phyloP scores from a whole-genome alignment of 1,139 yeast genomes.

The Suhomyces maxii region DNA sequence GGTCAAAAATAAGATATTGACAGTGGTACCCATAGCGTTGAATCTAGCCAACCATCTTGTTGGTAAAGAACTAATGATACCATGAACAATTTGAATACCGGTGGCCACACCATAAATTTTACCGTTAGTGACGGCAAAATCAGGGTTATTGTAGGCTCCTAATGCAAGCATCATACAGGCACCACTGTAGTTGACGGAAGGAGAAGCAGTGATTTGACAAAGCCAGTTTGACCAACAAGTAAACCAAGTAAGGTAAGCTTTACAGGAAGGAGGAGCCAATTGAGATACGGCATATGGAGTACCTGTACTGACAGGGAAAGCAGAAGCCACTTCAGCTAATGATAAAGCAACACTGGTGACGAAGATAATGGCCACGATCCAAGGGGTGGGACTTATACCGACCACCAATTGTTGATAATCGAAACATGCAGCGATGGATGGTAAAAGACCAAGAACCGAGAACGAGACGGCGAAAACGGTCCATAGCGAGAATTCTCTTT shows the following conservation, averaged over 20 bases:
- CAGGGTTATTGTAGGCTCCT: conserved; percentile 29
- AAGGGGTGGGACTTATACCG: conserved; percentile 57
- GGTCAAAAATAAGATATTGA: conserved; percentile 52
- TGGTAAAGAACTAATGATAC: conserved; percentile 48
- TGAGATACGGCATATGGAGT: conserved; percentile 52
- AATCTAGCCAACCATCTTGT: conserved; percentile 59
- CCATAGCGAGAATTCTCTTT: conserved; percentile 64
- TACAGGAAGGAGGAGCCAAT: conserved; percentile 53
- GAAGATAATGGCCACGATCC: conserved; percentile 52
- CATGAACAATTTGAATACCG: conserved; percentile 53
- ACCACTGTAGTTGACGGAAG: conserved; percentile 62
- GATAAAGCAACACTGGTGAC: conserved; percentile 52
- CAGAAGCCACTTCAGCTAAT: conserved; percentile 49
- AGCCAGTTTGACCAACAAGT: conserved; percentile 40
- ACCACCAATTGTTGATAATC: conserved; percentile 53
- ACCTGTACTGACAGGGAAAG: conserved; percentile 51
- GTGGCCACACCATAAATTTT: conserved; percentile 28
- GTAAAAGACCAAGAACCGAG: conserved; percentile 69
- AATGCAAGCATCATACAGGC: conserved; percentile 63
- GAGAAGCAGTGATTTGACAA: conserved; percentile 59
- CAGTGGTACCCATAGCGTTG: conserved; percentile 52
- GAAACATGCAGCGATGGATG: conserved; percentile 64
- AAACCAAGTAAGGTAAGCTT: conserved; percentile 49
- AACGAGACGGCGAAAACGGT: conserved; percentile 70
- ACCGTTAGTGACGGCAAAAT: conserved; percentile 20